These are phyloP conservation scores for Xylaria telfairii DNA, from an alignment of 495 filamentous ascomycete genomes.

Conservation along the genomic window DNA sequence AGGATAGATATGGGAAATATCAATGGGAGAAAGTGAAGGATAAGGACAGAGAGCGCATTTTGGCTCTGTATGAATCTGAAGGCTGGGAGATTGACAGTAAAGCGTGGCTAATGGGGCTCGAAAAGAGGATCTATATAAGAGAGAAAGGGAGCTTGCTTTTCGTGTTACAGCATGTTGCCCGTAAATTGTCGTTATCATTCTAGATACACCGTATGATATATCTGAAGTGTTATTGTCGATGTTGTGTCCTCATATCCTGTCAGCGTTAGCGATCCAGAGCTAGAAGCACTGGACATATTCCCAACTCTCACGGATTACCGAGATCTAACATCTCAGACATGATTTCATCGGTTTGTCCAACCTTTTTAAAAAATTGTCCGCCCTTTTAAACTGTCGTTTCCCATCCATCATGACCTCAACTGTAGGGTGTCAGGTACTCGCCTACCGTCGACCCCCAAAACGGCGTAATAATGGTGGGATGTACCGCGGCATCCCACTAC, in stretches of 20 bases:
- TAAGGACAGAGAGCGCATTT: background rate
- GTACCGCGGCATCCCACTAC: background rate
- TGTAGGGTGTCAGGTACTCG: too few relatives aligned
- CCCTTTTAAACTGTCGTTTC: background rate
- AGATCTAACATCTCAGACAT: background rate
- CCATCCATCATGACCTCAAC: background rate
- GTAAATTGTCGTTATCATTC: background rate
- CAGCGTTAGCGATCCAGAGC: background rate
- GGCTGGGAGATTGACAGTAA: background rate
- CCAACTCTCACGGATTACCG: background rate
- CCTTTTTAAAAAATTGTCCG: background rate
- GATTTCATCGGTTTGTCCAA: background rate
- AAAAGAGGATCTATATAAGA: background rate
- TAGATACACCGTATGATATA: background rate
- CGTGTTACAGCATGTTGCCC: background rate
- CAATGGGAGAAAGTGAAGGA: constrained; percentile 6
- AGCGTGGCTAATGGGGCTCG: background rate
- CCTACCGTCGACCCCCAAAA: background rate
- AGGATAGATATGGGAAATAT: background rate
- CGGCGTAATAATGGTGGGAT: background rate
- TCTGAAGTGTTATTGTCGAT: background rate
- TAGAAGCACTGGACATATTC: too few relatives aligned
- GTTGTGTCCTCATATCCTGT: background rate
- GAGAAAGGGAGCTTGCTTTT: background rate
- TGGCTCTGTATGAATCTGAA: constrained; percentile 2